Conservation (phyloP, 495 filamentous ascomycete species). For the Haplographium delicatum region DNA sequence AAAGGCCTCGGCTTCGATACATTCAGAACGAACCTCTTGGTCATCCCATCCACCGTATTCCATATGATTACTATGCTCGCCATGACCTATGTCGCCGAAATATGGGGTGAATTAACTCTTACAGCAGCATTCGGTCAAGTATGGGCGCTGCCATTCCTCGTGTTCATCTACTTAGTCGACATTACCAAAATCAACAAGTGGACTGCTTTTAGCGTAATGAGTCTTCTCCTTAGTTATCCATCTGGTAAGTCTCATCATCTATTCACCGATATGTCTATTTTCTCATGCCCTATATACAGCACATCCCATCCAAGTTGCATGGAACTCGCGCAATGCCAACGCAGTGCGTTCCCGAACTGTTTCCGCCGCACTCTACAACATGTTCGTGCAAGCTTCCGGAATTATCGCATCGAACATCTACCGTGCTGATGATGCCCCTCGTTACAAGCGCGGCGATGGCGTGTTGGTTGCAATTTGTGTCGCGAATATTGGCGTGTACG, state of each 20-base stretch:
- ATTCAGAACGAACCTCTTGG: slow-evolving; percentile 64
- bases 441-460: slow-evolving; percentile 61
- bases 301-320: slow-evolving; percentile 61
- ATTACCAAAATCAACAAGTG: slow-evolving; percentile 45
- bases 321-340: slow-evolving; percentile 63
- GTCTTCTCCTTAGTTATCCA: slow-evolving; percentile 51
- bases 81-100: slow-evolving; percentile 32
- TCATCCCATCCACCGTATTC: slow-evolving; percentile 54
- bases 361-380: slow-evolving; percentile 66
- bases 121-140: slow-evolving; percentile 42
- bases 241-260: slow-evolving; percentile 37
- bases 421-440: slow-evolving; percentile 56
- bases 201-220: slow-evolving; percentile 53
- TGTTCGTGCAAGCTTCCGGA: slow-evolving; percentile 63
- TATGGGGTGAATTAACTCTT: slow-evolving; percentile 43
- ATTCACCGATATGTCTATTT: not conserved
- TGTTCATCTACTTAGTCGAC: slow-evolving; percentile 47
- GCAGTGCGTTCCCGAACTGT: slow-evolving; percentile 63
- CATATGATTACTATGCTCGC: slow-evolving; percentile 37
- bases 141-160: slow-evolving; percentile 53
- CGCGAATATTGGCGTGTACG: slow-evolving; percentile 51
- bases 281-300: slow-evolving; percentile 20
- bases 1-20: slow-evolving; percentile 58
- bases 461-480: slow-evolving; percentile 52
- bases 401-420: slow-evolving; percentile 63